These are phyloP conservation scores for Flaveria trinervia DNA, from an alignment of 129 eudicot genomes.

Conservation along the genomic window DNA sequence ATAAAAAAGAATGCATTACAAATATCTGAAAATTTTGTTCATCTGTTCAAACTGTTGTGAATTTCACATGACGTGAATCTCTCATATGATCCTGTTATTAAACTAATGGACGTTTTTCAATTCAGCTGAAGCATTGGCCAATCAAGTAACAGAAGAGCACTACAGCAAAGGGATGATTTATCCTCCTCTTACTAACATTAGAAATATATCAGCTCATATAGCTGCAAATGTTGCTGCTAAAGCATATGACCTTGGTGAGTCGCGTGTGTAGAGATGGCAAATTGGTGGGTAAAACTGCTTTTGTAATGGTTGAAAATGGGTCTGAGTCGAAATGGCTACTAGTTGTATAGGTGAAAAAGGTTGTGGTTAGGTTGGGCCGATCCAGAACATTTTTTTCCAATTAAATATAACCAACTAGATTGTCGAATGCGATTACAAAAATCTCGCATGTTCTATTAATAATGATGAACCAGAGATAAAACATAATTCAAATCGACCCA, in stretches of 20 bases:
- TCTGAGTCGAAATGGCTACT: neutral
- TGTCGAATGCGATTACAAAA: neutral
- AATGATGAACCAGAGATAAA: neutral
- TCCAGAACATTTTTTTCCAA: neutral
- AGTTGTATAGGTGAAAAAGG: neutral
- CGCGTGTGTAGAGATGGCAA: neutral
- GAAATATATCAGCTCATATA: slow-evolving; percentile 80
- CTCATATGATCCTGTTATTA: neutral
- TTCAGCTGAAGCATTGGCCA: slow-evolving; percentile 90
- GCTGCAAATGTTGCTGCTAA: slow-evolving; percentile 93
- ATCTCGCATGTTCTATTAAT: neutral
- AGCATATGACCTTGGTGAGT: slow-evolving; percentile 89
- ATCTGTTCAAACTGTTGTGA: neutral
- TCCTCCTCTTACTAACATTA: slow-evolving; percentile 78
- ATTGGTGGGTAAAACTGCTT: neutral
- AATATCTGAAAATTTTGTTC: neutral
- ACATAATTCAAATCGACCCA: no score
- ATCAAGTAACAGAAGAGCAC: slow-evolving; percentile 81
- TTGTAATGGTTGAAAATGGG: neutral
- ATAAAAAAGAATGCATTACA: neutral
- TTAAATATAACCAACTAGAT: neutral
- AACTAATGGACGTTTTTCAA: neutral
- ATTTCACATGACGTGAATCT: neutral
- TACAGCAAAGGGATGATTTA: slow-evolving; percentile 83
- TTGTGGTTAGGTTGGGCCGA: neutral